Evolutionary conservation across 2,329 filamentous ascomycete genomes (phyloP).

Genomic region (Stemphylium beticola): DNA sequence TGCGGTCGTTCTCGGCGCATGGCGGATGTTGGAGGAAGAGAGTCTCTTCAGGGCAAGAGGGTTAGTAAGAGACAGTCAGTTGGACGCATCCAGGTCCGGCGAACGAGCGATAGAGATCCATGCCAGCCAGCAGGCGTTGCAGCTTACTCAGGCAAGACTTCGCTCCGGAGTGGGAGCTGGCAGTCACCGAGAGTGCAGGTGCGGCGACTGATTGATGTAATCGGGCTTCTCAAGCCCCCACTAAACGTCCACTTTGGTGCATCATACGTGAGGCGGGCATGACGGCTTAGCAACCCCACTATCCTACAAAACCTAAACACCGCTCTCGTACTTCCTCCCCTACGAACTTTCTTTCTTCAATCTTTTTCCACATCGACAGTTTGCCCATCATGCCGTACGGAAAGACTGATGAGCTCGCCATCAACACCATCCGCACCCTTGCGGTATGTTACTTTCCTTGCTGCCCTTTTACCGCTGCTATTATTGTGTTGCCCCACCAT

Average conservation of each 20-base stretch:
- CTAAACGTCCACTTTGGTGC: conserved; percentile 12
- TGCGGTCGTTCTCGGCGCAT: conserved; percentile 15
- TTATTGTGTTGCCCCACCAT: conserved; percentile 21
- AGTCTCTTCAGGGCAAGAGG: conserved; percentile 7
- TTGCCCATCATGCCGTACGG: conserved; percentile 78
- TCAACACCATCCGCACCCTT: conserved; percentile 97
- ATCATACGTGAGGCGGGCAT: conserved; percentile 15
- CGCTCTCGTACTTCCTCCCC: conserved; percentile 2
- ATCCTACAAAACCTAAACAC: conserved; percentile 28
- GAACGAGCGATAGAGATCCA: not conserved
- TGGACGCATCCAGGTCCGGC: not conserved
- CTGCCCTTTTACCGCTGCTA: conserved; percentile 1
- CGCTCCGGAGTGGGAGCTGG: too few species aligned
- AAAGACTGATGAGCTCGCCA: conserved; percentile 85
- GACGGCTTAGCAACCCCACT: conserved; percentile 18
- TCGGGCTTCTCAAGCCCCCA: conserved; percentile 21
- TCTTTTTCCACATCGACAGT: conserved; percentile 19
- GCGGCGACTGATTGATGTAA: conserved; percentile 20
- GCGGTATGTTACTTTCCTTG: conserved; percentile 70
- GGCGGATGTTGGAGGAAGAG: conserved; percentile 3
- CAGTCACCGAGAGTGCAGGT: not conserved
- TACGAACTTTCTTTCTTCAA: conserved; percentile 23
- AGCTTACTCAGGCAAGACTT: conserved; percentile 10
- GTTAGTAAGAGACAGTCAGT: conserved; percentile 19
- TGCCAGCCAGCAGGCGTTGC: not conserved